phyloP scores from a whole-genome alignment of 2,329 filamentous ascomycete species.

The Ophiostoma piceae region DNA sequence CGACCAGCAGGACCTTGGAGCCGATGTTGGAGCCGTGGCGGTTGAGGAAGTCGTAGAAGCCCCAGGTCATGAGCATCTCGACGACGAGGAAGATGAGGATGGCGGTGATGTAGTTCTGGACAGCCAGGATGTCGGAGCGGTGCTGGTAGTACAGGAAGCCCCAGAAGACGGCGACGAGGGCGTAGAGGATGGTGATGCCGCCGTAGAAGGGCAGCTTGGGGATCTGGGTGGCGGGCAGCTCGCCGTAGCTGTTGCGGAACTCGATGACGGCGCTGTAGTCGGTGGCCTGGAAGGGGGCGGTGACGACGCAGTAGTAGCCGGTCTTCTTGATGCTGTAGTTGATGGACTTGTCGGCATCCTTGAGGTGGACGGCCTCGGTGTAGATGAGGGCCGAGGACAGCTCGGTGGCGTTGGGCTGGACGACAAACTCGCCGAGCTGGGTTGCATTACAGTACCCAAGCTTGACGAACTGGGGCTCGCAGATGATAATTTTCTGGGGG shows the following conservation, averaged over 20 bases:
- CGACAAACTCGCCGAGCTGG: constrained; percentile 79
- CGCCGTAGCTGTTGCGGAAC: constrained; percentile 93
- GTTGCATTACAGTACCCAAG: constrained; percentile 66
- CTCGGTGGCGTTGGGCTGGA: constrained; percentile 68
- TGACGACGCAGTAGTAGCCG: constrained; percentile 92
- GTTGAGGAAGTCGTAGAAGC: constrained; percentile 96
- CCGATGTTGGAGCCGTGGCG: constrained; percentile 76
- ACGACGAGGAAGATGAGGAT: constrained; percentile 91
- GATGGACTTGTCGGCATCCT: constrained; percentile 59
- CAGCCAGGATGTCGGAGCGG: constrained; percentile 86
- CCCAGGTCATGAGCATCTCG: constrained; percentile 98
- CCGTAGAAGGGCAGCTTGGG: constrained; percentile 97
- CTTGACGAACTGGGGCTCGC: constrained; percentile 65
- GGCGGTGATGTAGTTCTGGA: constrained; percentile 98
- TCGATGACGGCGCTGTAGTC: constrained; percentile 78
- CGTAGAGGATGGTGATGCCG: constrained; percentile 87
- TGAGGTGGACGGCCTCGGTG: constrained; percentile 77
- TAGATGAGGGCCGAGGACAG: constrained; percentile 66
- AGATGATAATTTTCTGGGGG: constrained; percentile 53
- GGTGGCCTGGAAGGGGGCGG: constrained; percentile 60
- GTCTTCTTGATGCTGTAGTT: constrained; percentile 84
- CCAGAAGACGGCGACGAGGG: constrained; percentile 82
- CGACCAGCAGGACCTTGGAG: constrained; percentile 78
- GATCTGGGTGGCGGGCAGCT: constrained; percentile 91
- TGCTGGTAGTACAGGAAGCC: constrained; percentile 94